Base-by-base conservation (phyloP, 176 grass and related monocot genomes). In the Eragrostis nindensis region DNA sequence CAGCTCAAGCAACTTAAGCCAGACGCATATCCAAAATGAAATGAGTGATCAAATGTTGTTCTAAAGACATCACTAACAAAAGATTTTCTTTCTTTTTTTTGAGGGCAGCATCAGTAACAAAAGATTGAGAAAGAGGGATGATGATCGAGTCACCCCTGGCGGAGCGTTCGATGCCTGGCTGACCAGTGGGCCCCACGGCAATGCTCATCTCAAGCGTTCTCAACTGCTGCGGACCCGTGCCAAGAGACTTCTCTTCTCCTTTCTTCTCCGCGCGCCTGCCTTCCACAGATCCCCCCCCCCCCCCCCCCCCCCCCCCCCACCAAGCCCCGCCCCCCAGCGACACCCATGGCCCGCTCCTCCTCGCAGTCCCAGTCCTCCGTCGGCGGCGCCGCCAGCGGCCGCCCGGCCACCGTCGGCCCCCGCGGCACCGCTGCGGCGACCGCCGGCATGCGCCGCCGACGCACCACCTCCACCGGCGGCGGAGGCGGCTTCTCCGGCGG, bases 321-420 rank as follows among this genome's bases (percentile, higher is more conserved):
- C 43, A 44, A 44, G 43, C 10, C 45, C 57, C 11, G 24, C 15
- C 1, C 38, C 50, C 5, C 17, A 4, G 5, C 50, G 7, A 4
- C 21, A 24, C n/a, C 80, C 84, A 96, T 92, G 93, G 93, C 90
- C 32, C 91, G 90, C 70, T 71, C 87, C 46, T 86, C 86, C 66
- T 92, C 90, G 6, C 93, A 96, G 84, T 96, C 90, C 32, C 93
- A 96, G 73, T 77, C 90, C 74, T 94, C 91, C 57, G 77, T 90
- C 38, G 79, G 49, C 59, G 82, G 54, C 79, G 70, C 30, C 22
- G 81, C 32, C 5, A 78, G 56, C 11, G 70, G 76, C 19, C 90
- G 93, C 61, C 87, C 87, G 16, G 50, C 79, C 62, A 92, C 87
- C 45, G 90, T 87, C 0, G 93, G 87, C 0, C 90, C 93, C 11